Conservation (phyloP, 2,329 filamentous ascomycete genomes). For the Colletotrichum horii region DNA sequence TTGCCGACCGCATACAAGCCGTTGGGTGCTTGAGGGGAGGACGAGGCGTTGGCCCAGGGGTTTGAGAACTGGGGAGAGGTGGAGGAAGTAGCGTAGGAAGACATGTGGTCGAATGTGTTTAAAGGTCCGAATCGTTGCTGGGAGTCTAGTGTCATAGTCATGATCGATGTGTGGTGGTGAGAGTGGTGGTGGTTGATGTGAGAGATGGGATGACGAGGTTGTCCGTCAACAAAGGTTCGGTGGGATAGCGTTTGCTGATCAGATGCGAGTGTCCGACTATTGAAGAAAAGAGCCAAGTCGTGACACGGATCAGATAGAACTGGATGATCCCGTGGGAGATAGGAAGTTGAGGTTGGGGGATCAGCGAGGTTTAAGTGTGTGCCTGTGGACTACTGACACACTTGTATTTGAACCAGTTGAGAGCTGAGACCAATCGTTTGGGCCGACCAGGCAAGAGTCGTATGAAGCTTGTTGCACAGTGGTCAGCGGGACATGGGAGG, state of each 20-base stretch:
- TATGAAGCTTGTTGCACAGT: conserved; percentile 47
- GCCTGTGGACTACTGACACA: conserved; percentile 24
- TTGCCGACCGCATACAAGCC: conserved; percentile 66
- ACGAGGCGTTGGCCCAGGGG: conserved; percentile 75
- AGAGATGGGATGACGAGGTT: conserved; percentile 15
- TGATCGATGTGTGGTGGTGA: conserved; percentile 49
- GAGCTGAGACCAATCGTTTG: conserved; percentile 43
- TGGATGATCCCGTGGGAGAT: conserved; percentile 34
- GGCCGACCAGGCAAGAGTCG: conserved; percentile 39
- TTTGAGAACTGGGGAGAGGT: conserved; percentile 84
- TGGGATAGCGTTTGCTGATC: conserved; percentile 51
- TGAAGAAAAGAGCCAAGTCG: conserved; percentile 48
- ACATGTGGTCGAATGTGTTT: conserved; percentile 77
- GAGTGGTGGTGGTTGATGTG: not conserved
- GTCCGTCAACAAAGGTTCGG: conserved; percentile 26
- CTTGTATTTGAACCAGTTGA: conserved; percentile 31
- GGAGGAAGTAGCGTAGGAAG: conserved; percentile 61
- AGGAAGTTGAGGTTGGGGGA: conserved; percentile 46
- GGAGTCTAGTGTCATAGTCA: conserved; percentile 95
- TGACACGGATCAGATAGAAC: conserved; percentile 36
- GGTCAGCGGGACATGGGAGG: conserved; percentile 42
- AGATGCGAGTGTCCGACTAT: conserved; percentile 52
- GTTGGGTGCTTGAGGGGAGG: conserved; percentile 49
- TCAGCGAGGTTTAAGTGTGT: conserved; percentile 54
- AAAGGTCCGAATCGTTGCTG: conserved; percentile 81